Conservation (phyloP, 768 basidiomycete species). For the Calvatia gigantea region DNA sequence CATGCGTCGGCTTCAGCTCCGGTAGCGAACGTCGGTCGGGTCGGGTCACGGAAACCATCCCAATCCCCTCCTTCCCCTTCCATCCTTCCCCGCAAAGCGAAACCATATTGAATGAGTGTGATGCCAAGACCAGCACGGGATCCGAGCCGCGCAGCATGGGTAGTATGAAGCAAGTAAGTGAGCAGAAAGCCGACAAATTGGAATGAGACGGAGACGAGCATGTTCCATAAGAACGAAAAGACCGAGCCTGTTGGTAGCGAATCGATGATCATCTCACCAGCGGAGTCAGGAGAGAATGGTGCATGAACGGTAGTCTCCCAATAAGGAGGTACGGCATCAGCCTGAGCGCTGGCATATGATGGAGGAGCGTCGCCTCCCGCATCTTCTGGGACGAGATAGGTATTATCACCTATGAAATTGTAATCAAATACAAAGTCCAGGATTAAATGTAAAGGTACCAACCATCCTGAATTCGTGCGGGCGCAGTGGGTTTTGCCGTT, state of each 20-base stretch:
- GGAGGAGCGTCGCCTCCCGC: constrained; percentile 82
- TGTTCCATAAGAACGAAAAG: constrained; percentile 89
- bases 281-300: constrained; percentile 58
- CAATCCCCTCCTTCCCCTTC: constrained; percentile 34
- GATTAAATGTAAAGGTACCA: constrained; percentile 19
- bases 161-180: constrained; percentile 91
- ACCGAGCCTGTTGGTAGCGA: constrained; percentile 78
- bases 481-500: constrained; percentile 77
- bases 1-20: constrained; percentile 45
- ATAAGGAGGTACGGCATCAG: constrained; percentile 96
- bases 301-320: constrained; percentile 98
- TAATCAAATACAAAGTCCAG: neutral
- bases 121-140: constrained; percentile 94
- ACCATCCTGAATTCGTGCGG: constrained; percentile 62
- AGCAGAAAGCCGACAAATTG: constrained; percentile 93
- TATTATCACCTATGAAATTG: constrained; percentile 54
- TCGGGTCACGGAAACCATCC: constrained; percentile 21
- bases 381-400: constrained; percentile 80
- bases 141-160: constrained; percentile 90
- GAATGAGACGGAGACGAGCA: constrained; percentile 93
- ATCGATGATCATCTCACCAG: constrained; percentile 88
- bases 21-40: constrained; percentile 40
- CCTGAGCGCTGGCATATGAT: constrained; percentile 87
- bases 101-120: constrained; percentile 94
- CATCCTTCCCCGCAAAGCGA: constrained; percentile 61